Conservation (phyloP, 768 basidiomycete species). For the Lactifluus pinguis region DNA sequence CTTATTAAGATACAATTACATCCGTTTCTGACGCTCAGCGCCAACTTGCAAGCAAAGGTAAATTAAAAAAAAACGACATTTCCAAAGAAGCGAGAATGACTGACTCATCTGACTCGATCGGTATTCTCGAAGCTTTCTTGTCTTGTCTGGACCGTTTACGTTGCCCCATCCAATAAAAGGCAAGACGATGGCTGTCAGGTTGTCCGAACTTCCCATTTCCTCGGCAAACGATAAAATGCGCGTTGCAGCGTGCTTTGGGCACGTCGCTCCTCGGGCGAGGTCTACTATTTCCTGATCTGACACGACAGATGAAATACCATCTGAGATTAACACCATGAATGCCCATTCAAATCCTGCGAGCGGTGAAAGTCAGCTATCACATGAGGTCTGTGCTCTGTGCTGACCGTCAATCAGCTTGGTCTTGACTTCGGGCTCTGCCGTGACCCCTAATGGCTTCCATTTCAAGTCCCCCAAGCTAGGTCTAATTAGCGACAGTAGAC, state of each 20-base stretch:
- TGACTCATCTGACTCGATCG: constrained; percentile 35
- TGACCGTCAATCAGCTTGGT: constrained; percentile 68
- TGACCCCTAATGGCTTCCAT: constrained; percentile 86
- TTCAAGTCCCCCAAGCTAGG: constrained; percentile 78
- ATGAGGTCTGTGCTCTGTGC: constrained; percentile 5
- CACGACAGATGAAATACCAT: constrained; percentile 84
- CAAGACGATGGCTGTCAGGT: constrained; percentile 83
- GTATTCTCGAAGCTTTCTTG: constrained; percentile 77
- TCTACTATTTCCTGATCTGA: constrained; percentile 95
- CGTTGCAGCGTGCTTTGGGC: constrained; percentile 75
- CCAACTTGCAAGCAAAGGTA: constrained; percentile 35
- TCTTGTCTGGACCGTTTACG: constrained; percentile 69
- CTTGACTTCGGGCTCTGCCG: constrained; percentile 84
- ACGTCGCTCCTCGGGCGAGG: constrained; percentile 59
- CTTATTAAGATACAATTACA: constrained; percentile 31
- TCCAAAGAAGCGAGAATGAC: constrained; percentile 10
- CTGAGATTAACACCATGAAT: constrained; percentile 82
- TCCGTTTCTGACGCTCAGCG: constrained; percentile 55
- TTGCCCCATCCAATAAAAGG: constrained; percentile 91
- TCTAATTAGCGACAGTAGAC: neutral
- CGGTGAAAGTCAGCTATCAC: neutral
- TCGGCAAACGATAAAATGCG: constrained; percentile 80
- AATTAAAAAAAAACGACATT: neutral
- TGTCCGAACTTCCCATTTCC: constrained; percentile 83
- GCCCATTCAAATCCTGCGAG: constrained; percentile 72